Base-by-base conservation (phyloP, 306 rosid genomes). In the Acacia melanoxylon region DNA sequence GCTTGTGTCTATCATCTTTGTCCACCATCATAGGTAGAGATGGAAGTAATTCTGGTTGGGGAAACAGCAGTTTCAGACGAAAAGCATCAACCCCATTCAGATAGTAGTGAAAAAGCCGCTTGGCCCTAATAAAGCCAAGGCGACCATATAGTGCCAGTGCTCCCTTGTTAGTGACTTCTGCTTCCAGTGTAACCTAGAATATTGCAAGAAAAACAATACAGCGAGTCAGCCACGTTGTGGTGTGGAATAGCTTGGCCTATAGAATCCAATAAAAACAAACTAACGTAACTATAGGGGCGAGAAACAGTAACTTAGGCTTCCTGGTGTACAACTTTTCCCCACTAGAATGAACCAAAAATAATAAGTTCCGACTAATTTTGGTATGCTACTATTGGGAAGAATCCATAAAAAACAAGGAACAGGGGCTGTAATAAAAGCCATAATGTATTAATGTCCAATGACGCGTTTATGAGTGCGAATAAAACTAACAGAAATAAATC, bases 51-150 rank as follows among this genome's bases (percentile, higher is more conserved):
- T 87, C 84, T 1, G 83, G 80, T 67, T 80, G 91, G 2, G 98
- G 97, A 75, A 95, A 93, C 46, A 93, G 59, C 58, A 95, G 89
- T 85, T 95, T 95, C 79, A 95, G 88, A 61, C 98, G 98, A 83
- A 95, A 95, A 83, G 98, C 99, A 88, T 95, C 99, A 42, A 92
- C 98, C 68, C 99, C 99, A 80, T 95, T 95, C 91, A 95, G 86
- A 89, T 95, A 95, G 89, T 95, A 95, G 74, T 88, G 98, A 83
- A 92, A 95, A 45, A 95, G 98, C 35, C 99, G 79, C 71, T 95
- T 93, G n/a, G 98, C 93, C 83, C 98, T 86, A 9, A 93, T 85
- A 79, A 95, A 95, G 76, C 99, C 99, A 65, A 95, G 96, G 22
- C 97, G 96, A n/a, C 98, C 96, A 19, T 95, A 95, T 20, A 95